phyloP scores from a whole-genome alignment of 805 yeast genomes.

The Lachancea thermotolerans region DNA sequence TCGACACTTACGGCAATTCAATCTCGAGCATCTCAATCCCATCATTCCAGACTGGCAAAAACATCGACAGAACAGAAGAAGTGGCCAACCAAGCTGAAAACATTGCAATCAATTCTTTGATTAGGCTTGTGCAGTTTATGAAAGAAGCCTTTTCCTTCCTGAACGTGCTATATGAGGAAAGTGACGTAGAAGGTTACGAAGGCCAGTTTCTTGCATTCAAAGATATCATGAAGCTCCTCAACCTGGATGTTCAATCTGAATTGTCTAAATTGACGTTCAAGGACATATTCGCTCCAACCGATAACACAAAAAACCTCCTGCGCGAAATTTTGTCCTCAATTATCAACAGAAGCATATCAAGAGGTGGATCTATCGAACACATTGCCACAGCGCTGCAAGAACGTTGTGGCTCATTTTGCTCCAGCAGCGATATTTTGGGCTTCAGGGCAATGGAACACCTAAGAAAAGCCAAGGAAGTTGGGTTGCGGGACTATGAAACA shows the following conservation, averaged over 20 bases:
- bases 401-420: slow-evolving; percentile 90
- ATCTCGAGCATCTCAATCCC: slow-evolving; percentile 25
- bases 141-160: slow-evolving; percentile 89
- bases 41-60: slow-evolving; percentile 41
- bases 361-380: slow-evolving; percentile 89
- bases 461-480: slow-evolving; percentile 75
- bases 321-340: slow-evolving; percentile 85
- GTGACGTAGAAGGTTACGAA: slow-evolving; percentile 34
- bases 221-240: slow-evolving; percentile 63
- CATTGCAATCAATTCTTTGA: slow-evolving; percentile 72
- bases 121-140: slow-evolving; percentile 66
- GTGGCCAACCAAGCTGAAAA: slow-evolving; percentile 84
- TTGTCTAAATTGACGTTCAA: slow-evolving; percentile 62
- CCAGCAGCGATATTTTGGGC: slow-evolving; percentile 85
- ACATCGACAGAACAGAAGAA: slow-evolving; percentile 42
- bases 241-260: slow-evolving; percentile 60
- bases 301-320: slow-evolving; percentile 47
- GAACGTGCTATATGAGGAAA: slow-evolving; percentile 73
- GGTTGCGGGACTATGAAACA: slow-evolving; percentile 64
- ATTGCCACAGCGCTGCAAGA: slow-evolving; percentile 85
- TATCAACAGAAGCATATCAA: slow-evolving; percentile 77
- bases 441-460: slow-evolving; percentile 91
- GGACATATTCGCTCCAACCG: slow-evolving; percentile 69
- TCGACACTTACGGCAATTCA: slow-evolving; percentile 53
- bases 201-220: slow-evolving; percentile 40